phyloP scores from a whole-genome alignment of 2,329 filamentous ascomycete genomes.

The Penicillium thymicola region DNA sequence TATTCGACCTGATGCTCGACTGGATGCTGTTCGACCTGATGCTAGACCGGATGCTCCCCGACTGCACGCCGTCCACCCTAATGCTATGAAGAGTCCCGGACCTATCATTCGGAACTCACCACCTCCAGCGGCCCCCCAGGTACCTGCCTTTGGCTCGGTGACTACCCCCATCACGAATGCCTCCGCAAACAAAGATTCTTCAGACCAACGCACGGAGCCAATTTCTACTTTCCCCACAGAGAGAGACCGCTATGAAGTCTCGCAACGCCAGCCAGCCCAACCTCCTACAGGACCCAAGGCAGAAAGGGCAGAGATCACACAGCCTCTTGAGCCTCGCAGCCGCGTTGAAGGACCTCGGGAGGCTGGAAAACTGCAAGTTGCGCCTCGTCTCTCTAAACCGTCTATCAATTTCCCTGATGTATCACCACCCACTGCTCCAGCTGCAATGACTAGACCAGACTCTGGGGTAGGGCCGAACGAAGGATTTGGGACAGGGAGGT shows the following conservation, averaged over 20 bases:
- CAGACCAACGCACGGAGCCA: constrained; percentile 11
- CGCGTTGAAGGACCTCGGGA: constrained; percentile 27
- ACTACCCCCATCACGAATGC: constrained; percentile 26
- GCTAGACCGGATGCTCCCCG: constrained; percentile 22
- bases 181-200: constrained; percentile 20
- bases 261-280: constrained; percentile 27
- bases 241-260: constrained; percentile 24
- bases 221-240: constrained; percentile 15
- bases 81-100: constrained; percentile 28
- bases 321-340: constrained; percentile 23
- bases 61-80: constrained; percentile 6
- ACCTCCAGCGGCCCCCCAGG: constrained; percentile 41
- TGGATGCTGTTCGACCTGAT: not conserved
- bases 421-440: constrained; percentile 38
- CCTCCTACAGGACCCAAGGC: constrained; percentile 47
- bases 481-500: constrained; percentile 16
- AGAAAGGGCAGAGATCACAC: constrained; percentile 31
- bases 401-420: constrained; percentile 27
- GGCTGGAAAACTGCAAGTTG: constrained; percentile 23
- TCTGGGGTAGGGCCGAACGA: constrained; percentile 19
- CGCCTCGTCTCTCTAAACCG: constrained; percentile 25
- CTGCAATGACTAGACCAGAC: constrained; percentile 33
- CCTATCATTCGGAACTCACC: constrained; percentile 32
- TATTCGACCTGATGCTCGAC: not conserved
- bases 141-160: constrained; percentile 43